Base-by-base conservation (phyloP, 306 rosid species). In the Elaeagnus macrophylla region DNA sequence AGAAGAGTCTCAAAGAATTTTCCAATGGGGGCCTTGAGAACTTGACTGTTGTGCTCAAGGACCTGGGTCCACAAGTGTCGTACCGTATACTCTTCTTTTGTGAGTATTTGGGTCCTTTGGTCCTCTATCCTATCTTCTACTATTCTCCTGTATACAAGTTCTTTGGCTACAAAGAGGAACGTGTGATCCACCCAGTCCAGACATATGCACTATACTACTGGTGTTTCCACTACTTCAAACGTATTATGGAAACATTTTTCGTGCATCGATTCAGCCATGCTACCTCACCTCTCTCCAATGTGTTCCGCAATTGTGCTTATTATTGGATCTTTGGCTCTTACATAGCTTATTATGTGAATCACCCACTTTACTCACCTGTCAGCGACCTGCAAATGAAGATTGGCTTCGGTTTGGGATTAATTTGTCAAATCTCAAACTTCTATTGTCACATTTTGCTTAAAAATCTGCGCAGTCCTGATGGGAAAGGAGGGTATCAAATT, bases 201-300 rank as follows among this genome's bases (percentile, higher is more conserved):
- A 87, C 96, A 14, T 93, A 84, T 66, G 99, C 99, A 47, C 7
- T 93, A 61, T 87, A 80, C 82, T 93, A 87, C 63, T 93, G 95
- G 96, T 87, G 96, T 55, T 84, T 93, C 83, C 99, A 87, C 60
- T 93, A 93, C 61, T 76, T 80, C 71, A 93, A 91, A 70, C 82
- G 96, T 56, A 93, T 93, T 70, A 60, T 87, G 80, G 99, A 93
- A 66, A 93, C 99, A 7, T 87, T 84, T 72, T 93, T 87, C 1
- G 74, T 93, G 51, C 96, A 93, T 79, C 82, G 96, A 69, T 93
- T 91, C 77, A 93, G 99, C 69, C 99, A 93, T 48, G 95, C 99
- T 16, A 87, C 99, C 60, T 93, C 99, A 16, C 99, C 99, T 17
- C 79, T 93, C 44, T 80, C 94, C 43, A 87, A 93, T 64, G 99